phyloP scores from a whole-genome alignment of 441 rosid species.

The Hura crepitans region DNA sequence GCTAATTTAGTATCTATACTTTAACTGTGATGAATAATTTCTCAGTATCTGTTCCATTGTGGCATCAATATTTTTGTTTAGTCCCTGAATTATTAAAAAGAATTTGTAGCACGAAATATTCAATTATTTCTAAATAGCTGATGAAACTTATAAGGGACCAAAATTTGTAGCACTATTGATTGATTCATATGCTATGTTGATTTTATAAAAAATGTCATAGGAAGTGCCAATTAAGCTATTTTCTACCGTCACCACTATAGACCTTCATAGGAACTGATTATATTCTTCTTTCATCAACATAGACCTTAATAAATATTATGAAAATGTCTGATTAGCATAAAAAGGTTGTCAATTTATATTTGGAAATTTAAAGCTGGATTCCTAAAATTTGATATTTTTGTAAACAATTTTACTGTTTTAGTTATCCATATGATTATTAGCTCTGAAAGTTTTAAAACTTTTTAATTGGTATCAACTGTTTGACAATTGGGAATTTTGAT shows the following conservation, averaged over 20 bases:
- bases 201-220: too few species aligned
- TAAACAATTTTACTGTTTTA: too few species aligned
- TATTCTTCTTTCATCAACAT: too few species aligned
- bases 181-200: conserved; percentile 5
- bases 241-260: not conserved
- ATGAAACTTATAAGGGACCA: not conserved
- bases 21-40: not conserved
- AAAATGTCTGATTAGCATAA: not conserved
- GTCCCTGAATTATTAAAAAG: not conserved
- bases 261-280: not conserved
- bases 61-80: not conserved
- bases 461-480: too few species aligned
- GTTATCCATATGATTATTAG: too few species aligned
- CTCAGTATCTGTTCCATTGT: conserved; percentile 1
- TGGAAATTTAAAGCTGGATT: not conserved
- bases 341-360: not conserved
- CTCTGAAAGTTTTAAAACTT: too few species aligned
- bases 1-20: not conserved
- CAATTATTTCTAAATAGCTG: not conserved
- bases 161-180: not conserved
- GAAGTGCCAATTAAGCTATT: not conserved
- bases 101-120: not conserved
- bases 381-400: too few species aligned
- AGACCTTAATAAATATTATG: not conserved
- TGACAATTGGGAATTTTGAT: too few species aligned